These are phyloP conservation scores for Vitis riparia DNA, from an alignment of 164 flowering plant genomes.

Conservation along the genomic window DNA sequence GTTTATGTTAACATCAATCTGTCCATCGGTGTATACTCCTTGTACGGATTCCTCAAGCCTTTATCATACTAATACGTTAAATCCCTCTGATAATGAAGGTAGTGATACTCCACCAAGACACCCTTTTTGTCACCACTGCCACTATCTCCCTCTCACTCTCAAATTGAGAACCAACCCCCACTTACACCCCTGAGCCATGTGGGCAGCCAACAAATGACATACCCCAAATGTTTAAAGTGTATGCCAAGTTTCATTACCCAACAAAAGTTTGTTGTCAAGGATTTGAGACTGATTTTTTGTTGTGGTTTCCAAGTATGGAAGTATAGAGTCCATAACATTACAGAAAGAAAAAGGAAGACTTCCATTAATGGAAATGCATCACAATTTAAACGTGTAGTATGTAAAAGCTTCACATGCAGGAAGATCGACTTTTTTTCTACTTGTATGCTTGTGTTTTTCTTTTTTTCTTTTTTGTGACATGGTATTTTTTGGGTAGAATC, in stretches of 20 bases:
- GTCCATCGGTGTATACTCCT: background rate
- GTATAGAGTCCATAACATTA: too few species aligned
- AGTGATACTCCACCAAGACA: constrained; percentile 30
- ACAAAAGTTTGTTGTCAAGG: background rate
- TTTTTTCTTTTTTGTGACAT: too few species aligned
- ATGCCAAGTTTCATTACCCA: background rate
- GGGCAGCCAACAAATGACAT: constrained; percentile 21
- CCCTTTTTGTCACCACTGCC: constrained; percentile 22
- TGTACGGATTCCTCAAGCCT: constrained; percentile 21
- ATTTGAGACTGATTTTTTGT: background rate
- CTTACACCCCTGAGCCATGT: constrained; percentile 19
- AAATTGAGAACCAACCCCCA: background rate
- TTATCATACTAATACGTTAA: constrained; percentile 1
- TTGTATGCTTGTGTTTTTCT: too few species aligned
- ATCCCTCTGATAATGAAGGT: constrained; percentile 14
- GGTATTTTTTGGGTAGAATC: too few species aligned
- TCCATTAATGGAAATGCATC: too few species aligned
- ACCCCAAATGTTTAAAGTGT: constrained; percentile 9
- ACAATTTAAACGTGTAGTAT: too few species aligned
- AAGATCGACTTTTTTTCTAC: too few species aligned
- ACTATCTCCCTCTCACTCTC: background rate
- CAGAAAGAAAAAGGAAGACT: too few species aligned
- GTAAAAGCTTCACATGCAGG: too few species aligned
- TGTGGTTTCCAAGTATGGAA: background rate
- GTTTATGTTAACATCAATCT: constrained; percentile 12